These are phyloP conservation scores for Sarcomyxa edulis DNA, from an alignment of 768 basidiomycete species.

Conservation along the genomic window DNA sequence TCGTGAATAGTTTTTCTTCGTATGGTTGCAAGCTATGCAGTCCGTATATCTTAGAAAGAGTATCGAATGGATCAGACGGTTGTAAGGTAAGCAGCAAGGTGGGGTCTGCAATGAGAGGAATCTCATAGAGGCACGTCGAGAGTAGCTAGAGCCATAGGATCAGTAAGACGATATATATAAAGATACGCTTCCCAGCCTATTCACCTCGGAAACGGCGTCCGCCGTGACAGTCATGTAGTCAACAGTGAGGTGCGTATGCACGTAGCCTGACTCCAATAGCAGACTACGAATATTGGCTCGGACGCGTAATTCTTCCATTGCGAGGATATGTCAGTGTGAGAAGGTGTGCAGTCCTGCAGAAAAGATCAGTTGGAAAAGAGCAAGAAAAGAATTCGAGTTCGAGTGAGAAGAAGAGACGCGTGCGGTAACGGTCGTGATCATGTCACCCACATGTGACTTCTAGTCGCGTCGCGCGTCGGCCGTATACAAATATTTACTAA, in stretches of 20 bases:
- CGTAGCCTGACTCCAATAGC: conserved; percentile 53
- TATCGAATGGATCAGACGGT: conserved; percentile 53
- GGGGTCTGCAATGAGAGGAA: conserved; percentile 46
- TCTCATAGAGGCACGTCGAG: conserved; percentile 31
- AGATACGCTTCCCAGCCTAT: conserved; percentile 30
- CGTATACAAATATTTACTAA: too few relatives aligned
- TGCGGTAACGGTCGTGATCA: too few relatives aligned
- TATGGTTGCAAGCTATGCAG: conserved; percentile 28
- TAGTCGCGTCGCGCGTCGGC: too few relatives aligned
- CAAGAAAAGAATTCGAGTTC: too few relatives aligned
- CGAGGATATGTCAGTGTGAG: too few relatives aligned
- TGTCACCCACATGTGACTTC: too few relatives aligned
- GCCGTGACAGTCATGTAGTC: conserved; percentile 54
- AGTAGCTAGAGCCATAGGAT: conserved; percentile 26
- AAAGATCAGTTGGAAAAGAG: too few relatives aligned
- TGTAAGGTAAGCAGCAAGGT: conserved; percentile 34
- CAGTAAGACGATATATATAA: not conserved
- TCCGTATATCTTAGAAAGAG: conserved; percentile 28
- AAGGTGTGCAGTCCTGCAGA: too few relatives aligned
- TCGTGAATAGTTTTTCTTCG: conserved; percentile 41
- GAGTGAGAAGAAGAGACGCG: too few relatives aligned
- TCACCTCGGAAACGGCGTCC: conserved; percentile 35
- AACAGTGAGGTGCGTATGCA: conserved; percentile 43
- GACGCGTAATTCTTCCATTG: too few relatives aligned
- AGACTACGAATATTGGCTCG: conserved; percentile 47